Evolutionary conservation across 1,284 basidiomycete genomes (phyloP).

Genomic region (Ceratobasidium sp.): DNA sequence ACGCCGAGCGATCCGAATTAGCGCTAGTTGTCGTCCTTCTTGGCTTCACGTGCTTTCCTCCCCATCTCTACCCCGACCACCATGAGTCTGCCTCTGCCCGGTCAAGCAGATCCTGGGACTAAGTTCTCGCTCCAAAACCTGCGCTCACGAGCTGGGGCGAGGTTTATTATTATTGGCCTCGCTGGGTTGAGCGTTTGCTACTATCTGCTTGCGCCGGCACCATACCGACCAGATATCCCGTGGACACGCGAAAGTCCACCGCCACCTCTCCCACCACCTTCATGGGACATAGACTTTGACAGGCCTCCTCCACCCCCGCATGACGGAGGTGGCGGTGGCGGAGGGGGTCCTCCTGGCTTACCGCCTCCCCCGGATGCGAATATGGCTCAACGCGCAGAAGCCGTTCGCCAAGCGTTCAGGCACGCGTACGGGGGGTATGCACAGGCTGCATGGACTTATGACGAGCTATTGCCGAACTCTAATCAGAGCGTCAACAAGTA

Average conservation of each 20-base stretch:
- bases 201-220: conserved; percentile 28
- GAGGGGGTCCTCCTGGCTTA: background rate
- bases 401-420: conserved; percentile 71
- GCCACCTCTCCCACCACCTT: conserved; percentile 7
- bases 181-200: conserved; percentile 13
- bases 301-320: conserved; percentile 28
- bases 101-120: conserved; percentile 6
- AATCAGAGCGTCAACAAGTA: conserved; percentile 68
- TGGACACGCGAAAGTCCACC: conserved; percentile 27
- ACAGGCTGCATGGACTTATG: conserved; percentile 67
- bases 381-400: conserved; percentile 61
- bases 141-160: conserved; percentile 29
- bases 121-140: conserved; percentile 27
- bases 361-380: background rate
- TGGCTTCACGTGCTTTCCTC: conserved; percentile 23
- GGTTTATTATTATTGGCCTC: conserved; percentile 34
- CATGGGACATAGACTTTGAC: conserved; percentile 40
- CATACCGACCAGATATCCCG: conserved; percentile 31
- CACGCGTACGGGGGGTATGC: conserved; percentile 77
- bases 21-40: background rate
- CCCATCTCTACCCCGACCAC: conserved; percentile 2
- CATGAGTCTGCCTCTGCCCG: conserved; percentile 38
- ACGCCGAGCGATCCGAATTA: conserved; percentile 2
- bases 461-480: conserved; percentile 72
- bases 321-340: background rate